Percentiles rank a stretch among this genome's conserved stretches.
Evolutionary conservation across 1,139 yeast genomes (phyloP).

Genomic region (Saccharomycopsis hybrid): DNA sequence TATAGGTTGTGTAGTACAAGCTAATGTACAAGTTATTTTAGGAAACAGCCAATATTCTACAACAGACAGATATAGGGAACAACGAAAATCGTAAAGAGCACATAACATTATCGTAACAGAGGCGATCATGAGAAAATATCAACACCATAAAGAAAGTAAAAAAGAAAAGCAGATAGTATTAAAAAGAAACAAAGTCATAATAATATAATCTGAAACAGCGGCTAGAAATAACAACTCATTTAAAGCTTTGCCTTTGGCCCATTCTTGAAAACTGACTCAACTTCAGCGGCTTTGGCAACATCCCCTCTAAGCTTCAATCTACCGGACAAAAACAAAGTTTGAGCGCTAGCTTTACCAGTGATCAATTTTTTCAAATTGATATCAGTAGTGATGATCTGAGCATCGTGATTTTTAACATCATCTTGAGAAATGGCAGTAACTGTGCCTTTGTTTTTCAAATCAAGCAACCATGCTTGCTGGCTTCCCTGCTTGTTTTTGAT

Average conservation of each 20-base stretch:
- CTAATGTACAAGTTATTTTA: no score
- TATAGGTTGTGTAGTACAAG: no score
- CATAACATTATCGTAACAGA: no score
- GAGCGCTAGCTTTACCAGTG: slow-evolving; percentile 76
- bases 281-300: slow-evolving; percentile 81
- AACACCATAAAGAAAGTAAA: no score
- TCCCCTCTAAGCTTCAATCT: slow-evolving; percentile 83
- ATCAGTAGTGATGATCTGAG: slow-evolving; percentile 60
- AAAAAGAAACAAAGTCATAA: not conserved
- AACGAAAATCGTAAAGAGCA: no score
- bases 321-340: slow-evolving; percentile 77
- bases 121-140: no score
- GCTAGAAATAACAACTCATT: slow-evolving; percentile 6
- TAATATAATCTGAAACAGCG: not conserved
- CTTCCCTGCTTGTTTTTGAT: slow-evolving; percentile 64
- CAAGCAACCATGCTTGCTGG: slow-evolving; percentile 63
- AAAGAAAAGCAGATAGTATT: not conserved
- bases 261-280: slow-evolving; percentile 63
- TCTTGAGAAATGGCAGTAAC: slow-evolving; percentile 44
- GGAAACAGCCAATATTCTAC: no score
- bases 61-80: no score
- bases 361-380: slow-evolving; percentile 61
- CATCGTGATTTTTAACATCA: slow-evolving; percentile 50
- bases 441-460: slow-evolving; percentile 59
- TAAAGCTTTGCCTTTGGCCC: slow-evolving; percentile 43